phyloP scores from a whole-genome alignment of 1,139 yeast species.

The Hyphopichia wangnamkhiaoensis region DNA sequence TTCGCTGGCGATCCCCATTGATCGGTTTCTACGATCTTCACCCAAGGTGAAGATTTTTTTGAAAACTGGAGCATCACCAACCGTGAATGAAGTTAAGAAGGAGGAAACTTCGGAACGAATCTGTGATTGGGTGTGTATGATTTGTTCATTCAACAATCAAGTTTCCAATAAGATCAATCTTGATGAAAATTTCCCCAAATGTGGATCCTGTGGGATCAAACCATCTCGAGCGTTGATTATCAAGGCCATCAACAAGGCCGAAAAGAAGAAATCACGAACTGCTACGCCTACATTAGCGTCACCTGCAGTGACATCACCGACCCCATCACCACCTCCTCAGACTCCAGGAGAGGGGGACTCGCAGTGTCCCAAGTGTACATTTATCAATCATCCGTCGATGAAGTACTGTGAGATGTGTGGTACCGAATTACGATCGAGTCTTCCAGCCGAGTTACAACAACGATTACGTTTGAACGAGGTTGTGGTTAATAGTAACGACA shows the following conservation, averaged over 20 bases:
- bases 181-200: constrained; percentile 49
- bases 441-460: constrained; percentile 16
- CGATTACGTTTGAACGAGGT: constrained; percentile 5
- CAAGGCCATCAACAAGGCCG: constrained; percentile 7
- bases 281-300: neutral
- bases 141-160: constrained; percentile 72
- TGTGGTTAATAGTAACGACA: constrained; percentile 8
- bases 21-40: constrained; percentile 73
- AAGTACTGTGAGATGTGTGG: constrained; percentile 88
- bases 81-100: constrained; percentile 6
- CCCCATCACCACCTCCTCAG: constrained; percentile 6
- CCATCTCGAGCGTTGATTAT: constrained; percentile 16
- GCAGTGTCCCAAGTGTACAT: constrained; percentile 81
- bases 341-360: constrained; percentile 37
- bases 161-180: constrained; percentile 35
- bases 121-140: constrained; percentile 78
- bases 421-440: constrained; percentile 40
- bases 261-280: neutral
- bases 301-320: constrained; percentile 1
- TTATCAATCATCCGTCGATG: constrained; percentile 79
- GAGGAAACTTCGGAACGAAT: constrained; percentile 6
- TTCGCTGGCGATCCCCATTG: constrained; percentile 45
- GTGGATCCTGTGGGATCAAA: constrained; percentile 77
- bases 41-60: constrained; percentile 62
- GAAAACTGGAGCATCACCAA: constrained; percentile 4